These are phyloP conservation scores for Penicillium paradoxum DNA, from an alignment of 495 filamentous ascomycete genomes.

Conservation along the genomic window DNA sequence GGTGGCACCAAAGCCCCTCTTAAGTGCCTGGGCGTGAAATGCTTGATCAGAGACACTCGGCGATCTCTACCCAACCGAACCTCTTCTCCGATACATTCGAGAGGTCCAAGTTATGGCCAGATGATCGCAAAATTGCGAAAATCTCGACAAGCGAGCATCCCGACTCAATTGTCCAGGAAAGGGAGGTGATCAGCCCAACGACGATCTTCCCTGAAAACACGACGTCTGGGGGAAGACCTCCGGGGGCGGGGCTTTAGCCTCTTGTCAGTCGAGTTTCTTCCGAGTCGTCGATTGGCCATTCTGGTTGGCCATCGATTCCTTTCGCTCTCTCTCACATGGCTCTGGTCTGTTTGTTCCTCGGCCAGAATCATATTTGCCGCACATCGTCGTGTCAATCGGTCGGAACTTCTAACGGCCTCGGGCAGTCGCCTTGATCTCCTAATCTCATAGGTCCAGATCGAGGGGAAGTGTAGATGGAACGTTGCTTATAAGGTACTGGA, in stretches of 20 bases:
- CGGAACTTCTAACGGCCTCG: slow-evolving; percentile 9
- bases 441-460: slow-evolving; percentile 5
- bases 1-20: not conserved
- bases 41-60: not conserved
- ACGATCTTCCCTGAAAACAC: slow-evolving; percentile 4
- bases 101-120: not conserved
- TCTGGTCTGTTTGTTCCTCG: not conserved
- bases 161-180: not conserved
- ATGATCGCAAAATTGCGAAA: not conserved
- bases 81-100: slow-evolving; percentile 7
- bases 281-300: too few species aligned
- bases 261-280: too few species aligned
- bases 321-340: slow-evolving; percentile 2
- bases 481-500: slow-evolving; percentile 4
- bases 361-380: not conserved
- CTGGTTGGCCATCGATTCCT: too few species aligned
- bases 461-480: not conserved
- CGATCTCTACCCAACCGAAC: slow-evolving; percentile 17
- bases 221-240: slow-evolving; percentile 11
- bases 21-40: not conserved
- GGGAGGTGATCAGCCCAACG: slow-evolving; percentile 9
- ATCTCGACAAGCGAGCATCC: not conserved
- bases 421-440: slow-evolving; percentile 4
- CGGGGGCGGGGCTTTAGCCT: too few species aligned
- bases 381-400: not conserved